Evolutionary conservation across 192 early-diverging fungal genomes (phyloP), one percentile per base, ranked within the genome.

Genomic region (Geranomyces variabilis): DNA sequence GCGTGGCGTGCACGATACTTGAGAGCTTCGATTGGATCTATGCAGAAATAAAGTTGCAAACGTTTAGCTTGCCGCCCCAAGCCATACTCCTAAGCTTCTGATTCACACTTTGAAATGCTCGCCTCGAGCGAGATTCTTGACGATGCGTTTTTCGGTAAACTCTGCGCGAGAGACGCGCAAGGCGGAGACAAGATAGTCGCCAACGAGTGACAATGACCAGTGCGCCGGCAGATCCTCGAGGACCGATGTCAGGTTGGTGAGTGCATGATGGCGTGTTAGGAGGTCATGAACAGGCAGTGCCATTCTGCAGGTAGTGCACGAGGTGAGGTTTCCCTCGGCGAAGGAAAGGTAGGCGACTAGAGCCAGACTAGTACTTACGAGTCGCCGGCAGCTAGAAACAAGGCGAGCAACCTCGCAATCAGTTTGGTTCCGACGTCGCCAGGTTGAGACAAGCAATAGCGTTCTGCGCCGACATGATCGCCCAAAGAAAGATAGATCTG

Each of bases 121-220:
- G n/a, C 63, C 77, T 9, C 64, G 22, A 9, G 61, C 48, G 21
- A 81, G 22, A n/a, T 73, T 41, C 48, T 70, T 71, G 15, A 76
- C 29, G 6, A 81, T 22, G 10, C 55, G 66, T 24, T 36, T 21
- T 48, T 79, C 67, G 10, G 63, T 69, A 33, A 43, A 34, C 44
- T 55, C 66, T 34, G 67, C 47, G 12, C 63, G 44, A 24, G 30
- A 69, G 13, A 1, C 19, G 14, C 76, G 67, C 29, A 79, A 28
- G 14, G 60, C 22, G 12, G 55, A 43, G 19, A 51, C 24, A 24
- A 82, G 47, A 47, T 68, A 82, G 29, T 34, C 24, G 30, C 36
- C 47, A 1, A 79, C 30, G 22, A 74, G 48, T 10, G 43, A 67
- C 7, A 82, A 36, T n/a, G 77, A 77, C 81, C 81, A 82, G 44